Percentiles rank a stretch among this genome's conserved stretches.
Evolutionary conservation across 768 basidiomycete species (phyloP).

Genomic region (Pleurotus salmoneostramineus): DNA sequence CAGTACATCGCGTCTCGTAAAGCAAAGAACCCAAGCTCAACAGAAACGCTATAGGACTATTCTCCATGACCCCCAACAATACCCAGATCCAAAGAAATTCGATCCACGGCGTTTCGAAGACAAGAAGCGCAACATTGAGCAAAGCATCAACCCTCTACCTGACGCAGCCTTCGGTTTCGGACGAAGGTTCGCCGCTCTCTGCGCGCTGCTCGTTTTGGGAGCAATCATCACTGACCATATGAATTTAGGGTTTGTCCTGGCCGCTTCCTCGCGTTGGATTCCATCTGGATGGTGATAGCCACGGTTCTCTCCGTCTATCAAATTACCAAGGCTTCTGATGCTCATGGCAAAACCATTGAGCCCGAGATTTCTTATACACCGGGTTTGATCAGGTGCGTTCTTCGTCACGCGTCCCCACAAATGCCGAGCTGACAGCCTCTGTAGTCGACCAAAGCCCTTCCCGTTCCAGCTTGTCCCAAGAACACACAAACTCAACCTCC

Average conservation of each 20-base stretch:
- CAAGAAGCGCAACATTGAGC: slow-evolving; percentile 1
- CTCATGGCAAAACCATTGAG: slow-evolving; percentile 29
- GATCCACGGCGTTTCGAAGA: slow-evolving; percentile 2
- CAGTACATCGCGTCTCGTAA: neutral
- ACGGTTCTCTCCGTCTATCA: slow-evolving; percentile 34
- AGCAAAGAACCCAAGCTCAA: neutral
- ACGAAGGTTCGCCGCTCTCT: neutral
- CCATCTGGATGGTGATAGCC: slow-evolving; percentile 38
- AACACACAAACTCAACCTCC: neutral
- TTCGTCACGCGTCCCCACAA: neutral
- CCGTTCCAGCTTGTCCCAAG: slow-evolving; percentile 32
- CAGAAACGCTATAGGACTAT: neutral
- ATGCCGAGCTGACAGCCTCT: neutral
- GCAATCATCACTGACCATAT: neutral
- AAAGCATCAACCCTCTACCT: slow-evolving; percentile 3
- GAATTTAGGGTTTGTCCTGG: slow-evolving; percentile 38
- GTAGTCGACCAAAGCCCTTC: slow-evolving; percentile 39
- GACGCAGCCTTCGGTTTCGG: slow-evolving; percentile 5
- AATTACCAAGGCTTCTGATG: slow-evolving; percentile 33
- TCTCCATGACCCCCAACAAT: slow-evolving; percentile 1
- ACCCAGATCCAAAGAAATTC: slow-evolving; percentile 5
- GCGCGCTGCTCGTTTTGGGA: neutral
- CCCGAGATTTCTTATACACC: slow-evolving; percentile 31
- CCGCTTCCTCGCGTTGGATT: slow-evolving; percentile 38
- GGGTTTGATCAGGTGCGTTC: slow-evolving; percentile 28